Evolutionary conservation across 164 flowering plant genomes (phyloP).

Genomic region (Magnolia kwangsiensis): DNA sequence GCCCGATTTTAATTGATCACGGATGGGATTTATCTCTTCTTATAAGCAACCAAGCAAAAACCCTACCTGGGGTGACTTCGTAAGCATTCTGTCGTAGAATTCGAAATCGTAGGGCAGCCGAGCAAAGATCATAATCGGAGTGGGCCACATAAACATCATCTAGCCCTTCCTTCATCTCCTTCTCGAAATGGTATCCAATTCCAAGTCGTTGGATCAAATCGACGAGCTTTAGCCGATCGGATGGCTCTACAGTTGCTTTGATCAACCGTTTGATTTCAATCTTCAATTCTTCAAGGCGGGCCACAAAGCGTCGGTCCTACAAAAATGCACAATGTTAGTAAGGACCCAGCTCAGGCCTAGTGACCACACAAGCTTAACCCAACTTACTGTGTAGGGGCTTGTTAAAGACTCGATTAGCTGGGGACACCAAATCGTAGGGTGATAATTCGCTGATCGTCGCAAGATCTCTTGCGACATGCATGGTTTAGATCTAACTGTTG

Average conservation of each 20-base stretch:
- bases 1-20: too few species aligned
- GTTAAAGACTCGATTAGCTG: background rate
- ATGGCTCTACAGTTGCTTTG: background rate
- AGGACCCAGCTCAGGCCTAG: background rate
- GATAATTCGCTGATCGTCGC: background rate
- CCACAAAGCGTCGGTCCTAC: background rate
- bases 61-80: constrained; percentile 9
- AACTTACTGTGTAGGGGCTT: background rate
- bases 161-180: constrained; percentile 25
- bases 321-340: background rate
- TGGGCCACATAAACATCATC: background rate
- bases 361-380: background rate
- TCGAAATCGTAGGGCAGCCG: constrained; percentile 27
- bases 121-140: constrained; percentile 3
- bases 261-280: background rate
- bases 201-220: constrained; percentile 32
- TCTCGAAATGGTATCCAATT: constrained; percentile 26
- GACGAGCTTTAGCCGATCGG: constrained; percentile 8
- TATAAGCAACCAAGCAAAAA: background rate
- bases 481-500: background rate
- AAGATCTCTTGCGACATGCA: background rate
- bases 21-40: too few species aligned
- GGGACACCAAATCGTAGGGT: background rate
- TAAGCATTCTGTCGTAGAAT: constrained; percentile 20
- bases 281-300: background rate